Evolutionary conservation across 2,329 filamentous ascomycete genomes (phyloP).

Genomic region (Fusarium duplospermum): DNA sequence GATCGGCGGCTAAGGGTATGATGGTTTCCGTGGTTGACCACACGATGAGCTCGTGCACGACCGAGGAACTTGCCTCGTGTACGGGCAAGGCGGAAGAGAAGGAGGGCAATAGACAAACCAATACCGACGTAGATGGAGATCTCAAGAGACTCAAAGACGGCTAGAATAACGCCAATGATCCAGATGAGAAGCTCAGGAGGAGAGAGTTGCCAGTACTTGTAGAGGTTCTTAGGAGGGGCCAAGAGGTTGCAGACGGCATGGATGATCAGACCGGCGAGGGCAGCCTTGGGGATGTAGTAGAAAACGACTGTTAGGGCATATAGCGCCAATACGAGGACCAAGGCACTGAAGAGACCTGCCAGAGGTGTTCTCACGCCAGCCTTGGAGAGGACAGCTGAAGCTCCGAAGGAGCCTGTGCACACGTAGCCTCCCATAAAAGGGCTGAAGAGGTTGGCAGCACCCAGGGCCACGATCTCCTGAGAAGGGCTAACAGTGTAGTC

Average conservation of each 20-base stretch:
- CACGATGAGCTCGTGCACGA: slow-evolving; percentile 42
- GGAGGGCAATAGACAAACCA: slow-evolving; percentile 54
- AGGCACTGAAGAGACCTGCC: slow-evolving; percentile 80
- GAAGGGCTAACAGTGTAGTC: slow-evolving; percentile 84
- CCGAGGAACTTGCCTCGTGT: slow-evolving; percentile 62
- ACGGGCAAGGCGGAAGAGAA: slow-evolving; percentile 59
- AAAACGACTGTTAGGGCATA: slow-evolving; percentile 83
- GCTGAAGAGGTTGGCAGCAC: slow-evolving; percentile 79
- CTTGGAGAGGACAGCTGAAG: slow-evolving; percentile 87
- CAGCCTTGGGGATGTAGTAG: slow-evolving; percentile 81
- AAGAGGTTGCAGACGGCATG: slow-evolving; percentile 84
- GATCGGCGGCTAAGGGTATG: not conserved
- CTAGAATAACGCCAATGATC: slow-evolving; percentile 75
- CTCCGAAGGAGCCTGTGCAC: slow-evolving; percentile 62
- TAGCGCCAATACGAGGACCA: slow-evolving; percentile 80
- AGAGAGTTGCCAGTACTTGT: slow-evolving; percentile 82
- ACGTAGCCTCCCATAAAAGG: slow-evolving; percentile 74
- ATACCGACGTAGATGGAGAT: slow-evolving; percentile 63
- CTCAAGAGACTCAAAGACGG: slow-evolving; percentile 62
- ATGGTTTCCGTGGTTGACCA: slow-evolving; percentile 5
- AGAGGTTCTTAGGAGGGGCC: slow-evolving; percentile 77
- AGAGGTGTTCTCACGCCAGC: slow-evolving; percentile 84
- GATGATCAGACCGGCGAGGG: slow-evolving; percentile 81
- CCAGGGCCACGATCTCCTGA: slow-evolving; percentile 83
- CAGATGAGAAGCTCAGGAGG: slow-evolving; percentile 81